Evolutionary conservation across 2,329 filamentous ascomycete genomes (phyloP).

Genomic region (Fusarium sublunatum): DNA sequence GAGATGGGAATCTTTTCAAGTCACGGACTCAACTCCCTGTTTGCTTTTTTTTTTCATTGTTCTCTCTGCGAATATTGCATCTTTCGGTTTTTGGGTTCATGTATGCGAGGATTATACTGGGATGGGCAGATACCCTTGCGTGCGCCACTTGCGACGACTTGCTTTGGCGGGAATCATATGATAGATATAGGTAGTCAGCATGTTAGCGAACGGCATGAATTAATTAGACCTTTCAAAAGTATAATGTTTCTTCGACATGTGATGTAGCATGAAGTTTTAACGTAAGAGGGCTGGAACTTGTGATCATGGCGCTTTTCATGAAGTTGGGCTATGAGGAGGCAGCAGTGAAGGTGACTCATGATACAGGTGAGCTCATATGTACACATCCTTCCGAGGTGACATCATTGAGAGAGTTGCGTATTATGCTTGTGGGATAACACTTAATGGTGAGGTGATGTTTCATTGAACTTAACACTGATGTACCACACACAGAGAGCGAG

Average conservation of each 20-base stretch:
- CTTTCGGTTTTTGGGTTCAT: constrained; percentile 22
- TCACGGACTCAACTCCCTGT: constrained; percentile 7
- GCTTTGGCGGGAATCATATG: constrained; percentile 21
- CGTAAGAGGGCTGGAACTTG: too few relatives aligned
- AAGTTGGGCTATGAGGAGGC: too few relatives aligned
- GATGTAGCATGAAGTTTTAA: too few relatives aligned
- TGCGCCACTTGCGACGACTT: constrained; percentile 22
- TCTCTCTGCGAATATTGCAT: constrained; percentile 34
- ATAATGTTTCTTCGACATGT: not conserved
- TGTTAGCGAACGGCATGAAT: constrained; percentile 19
- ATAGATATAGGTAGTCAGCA: constrained; percentile 28
- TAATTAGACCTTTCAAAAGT: constrained; percentile 36
- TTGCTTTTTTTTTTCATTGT: constrained; percentile 28
- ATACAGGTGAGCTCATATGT: too few relatives aligned
- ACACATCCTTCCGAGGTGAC: too few relatives aligned
- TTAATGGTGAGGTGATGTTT: too few relatives aligned
- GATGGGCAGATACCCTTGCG: constrained; percentile 39
- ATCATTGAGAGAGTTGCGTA: too few relatives aligned
- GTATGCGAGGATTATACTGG: constrained; percentile 31
- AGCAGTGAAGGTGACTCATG: too few relatives aligned
- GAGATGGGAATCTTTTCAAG: constrained; percentile 24
- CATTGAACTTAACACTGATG: too few relatives aligned
- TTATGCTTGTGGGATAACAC: too few relatives aligned
- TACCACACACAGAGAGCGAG: too few relatives aligned
- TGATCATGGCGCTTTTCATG: too few relatives aligned